A percentile compares a stretch with the other conserved stretches of the same genome.
phyloP scores from a whole-genome alignment of 345 rosid species.

The Eutrema heterophyllum region DNA sequence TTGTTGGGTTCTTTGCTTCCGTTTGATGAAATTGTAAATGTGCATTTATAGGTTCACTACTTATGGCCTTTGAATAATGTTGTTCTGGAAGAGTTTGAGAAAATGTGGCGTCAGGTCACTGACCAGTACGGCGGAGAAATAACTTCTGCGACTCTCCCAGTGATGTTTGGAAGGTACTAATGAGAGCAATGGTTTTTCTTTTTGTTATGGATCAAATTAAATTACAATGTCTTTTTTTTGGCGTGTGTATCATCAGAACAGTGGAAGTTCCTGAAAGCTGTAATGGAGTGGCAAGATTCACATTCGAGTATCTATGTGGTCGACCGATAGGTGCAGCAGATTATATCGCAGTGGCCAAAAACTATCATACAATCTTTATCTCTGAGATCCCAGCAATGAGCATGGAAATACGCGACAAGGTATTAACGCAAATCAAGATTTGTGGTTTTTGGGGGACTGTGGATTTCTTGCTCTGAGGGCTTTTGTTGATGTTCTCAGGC shows the following conservation, averaged over 20 bases:
- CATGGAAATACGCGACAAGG: constrained; percentile 86
- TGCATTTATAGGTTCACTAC: constrained; percentile 53
- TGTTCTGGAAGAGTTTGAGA: constrained; percentile 52
- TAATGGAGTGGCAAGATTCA: constrained; percentile 70
- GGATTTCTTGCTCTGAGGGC: not conserved
- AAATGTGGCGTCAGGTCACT: constrained; percentile 62
- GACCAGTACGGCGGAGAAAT: constrained; percentile 53
- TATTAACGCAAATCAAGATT: constrained; percentile 15
- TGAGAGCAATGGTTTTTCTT: not conserved
- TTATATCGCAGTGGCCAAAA: constrained; percentile 77
- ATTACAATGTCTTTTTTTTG: not conserved
- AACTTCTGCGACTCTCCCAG: constrained; percentile 54
- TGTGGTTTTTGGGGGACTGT: not conserved
- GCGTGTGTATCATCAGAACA: constrained; percentile 35
- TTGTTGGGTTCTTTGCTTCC: constrained; percentile 2
- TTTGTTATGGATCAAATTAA: not conserved
- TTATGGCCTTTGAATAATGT: constrained; percentile 63
- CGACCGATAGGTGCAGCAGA: constrained; percentile 94
- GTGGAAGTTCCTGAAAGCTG: constrained; percentile 85
- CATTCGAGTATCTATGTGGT: constrained; percentile 82
- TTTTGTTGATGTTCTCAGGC: constrained; percentile 49
- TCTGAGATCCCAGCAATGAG: constrained; percentile 78
- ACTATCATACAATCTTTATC: constrained; percentile 78
- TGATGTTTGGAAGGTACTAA: constrained; percentile 90
- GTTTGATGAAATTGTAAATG: constrained; percentile 26